These are phyloP conservation scores for Stephanodiscus triporus DNA, from an alignment of 108 stramenopile genomes.

Conservation along the genomic window DNA sequence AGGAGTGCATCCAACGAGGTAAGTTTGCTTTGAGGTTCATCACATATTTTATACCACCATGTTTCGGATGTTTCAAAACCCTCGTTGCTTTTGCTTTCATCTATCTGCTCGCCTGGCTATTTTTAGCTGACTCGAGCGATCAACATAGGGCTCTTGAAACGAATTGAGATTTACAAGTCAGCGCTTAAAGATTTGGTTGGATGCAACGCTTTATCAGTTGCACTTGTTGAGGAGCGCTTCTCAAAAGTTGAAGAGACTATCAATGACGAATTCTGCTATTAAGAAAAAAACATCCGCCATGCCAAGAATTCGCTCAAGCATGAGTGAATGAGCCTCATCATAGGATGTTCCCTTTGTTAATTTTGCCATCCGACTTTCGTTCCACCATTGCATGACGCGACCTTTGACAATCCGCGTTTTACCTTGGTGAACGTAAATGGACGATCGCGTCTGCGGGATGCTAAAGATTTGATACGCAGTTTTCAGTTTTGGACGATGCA, in stretches of 20 bases:
- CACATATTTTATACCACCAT: not conserved
- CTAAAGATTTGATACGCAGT: too few relatives aligned
- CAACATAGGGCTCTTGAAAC: slow-evolving; percentile 38
- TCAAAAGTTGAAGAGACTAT: slow-evolving; percentile 43
- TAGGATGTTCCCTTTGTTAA: too few relatives aligned
- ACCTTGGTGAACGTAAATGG: too few relatives aligned
- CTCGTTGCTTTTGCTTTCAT: not conserved
- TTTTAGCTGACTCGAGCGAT: slow-evolving; percentile 48
- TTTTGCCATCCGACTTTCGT: too few relatives aligned
- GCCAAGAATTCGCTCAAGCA: too few relatives aligned
- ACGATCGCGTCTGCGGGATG: too few relatives aligned
- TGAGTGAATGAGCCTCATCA: too few relatives aligned
- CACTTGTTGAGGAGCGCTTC: slow-evolving; percentile 39
- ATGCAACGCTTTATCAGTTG: slow-evolving; percentile 6
- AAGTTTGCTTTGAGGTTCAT: not conserved
- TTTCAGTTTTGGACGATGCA: too few relatives aligned
- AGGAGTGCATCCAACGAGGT: slow-evolving; percentile 36
- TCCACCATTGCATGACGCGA: too few relatives aligned
- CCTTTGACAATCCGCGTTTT: too few relatives aligned
- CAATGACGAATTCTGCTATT: slow-evolving; percentile 24
- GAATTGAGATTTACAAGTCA: slow-evolving; percentile 53
- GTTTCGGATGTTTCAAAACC: not conserved
- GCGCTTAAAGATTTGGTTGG: slow-evolving; percentile 40
- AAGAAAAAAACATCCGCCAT: too few relatives aligned
- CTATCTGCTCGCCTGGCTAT: too few relatives aligned